Evolutionary conservation across 495 filamentous ascomycete species (phyloP), one percentile per base, ranked within the genome.

Genomic region (Penicillium silybi): DNA sequence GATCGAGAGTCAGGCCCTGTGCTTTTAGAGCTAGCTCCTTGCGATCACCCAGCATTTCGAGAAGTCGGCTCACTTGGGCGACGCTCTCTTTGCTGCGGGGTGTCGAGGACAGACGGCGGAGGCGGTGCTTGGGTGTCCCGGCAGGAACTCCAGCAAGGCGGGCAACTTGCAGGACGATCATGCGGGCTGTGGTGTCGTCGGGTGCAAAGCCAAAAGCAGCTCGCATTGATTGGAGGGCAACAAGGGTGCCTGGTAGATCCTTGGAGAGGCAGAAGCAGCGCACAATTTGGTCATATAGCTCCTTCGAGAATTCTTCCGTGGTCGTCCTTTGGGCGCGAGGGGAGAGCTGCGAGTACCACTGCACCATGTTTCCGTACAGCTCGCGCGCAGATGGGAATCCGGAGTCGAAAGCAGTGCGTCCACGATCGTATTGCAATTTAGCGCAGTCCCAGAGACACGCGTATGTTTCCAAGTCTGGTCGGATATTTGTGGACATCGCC

Each of bases 401-500:
- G 4, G 57, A 46, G 41, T 64, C 54, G 29, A 59, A 69, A 0
- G 71, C 54, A 13, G 69, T 69, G 23, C 66, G 68, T 15, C 72
- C 52, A 19, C 67, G 72, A 53, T 82, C 76, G 27, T 77, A 71
- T 50, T 80, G 72, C 17, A 83, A 74, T 42, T 79, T 77, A 13
- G 60, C 80, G 62, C 67, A 73, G 62, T 77, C 79, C 72, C 85
- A 92, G 10, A 92, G 77, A 35, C 80, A 83, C 38, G 80, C 72
- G 61, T 84, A 92, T 7, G 88, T 89, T 60, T 85, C 80, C 1
- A 85, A 72, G 55, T 90, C 85, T 0, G 85, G 85, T 32, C 68
- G 62, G 9, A 85, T 67, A 15, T 56, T 41, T 57, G 69, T 53
- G 71, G 72, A 68, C 68, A 79, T 71, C 11, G 62, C 53, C 16